Conservation (phyloP, 768 basidiomycete genomes). For the Mycena alexandri region DNA sequence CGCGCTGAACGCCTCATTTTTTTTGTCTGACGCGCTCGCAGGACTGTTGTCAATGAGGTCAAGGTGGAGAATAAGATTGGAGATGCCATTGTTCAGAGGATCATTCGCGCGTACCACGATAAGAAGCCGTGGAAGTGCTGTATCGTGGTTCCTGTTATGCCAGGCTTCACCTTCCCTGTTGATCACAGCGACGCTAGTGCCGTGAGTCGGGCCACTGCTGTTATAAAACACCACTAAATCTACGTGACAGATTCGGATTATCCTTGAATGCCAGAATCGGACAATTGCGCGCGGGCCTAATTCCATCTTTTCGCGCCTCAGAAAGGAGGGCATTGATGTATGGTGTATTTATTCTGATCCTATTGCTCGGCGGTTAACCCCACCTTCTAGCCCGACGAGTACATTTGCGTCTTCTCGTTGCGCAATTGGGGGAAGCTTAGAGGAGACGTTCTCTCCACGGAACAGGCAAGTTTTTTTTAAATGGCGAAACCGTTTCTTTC, state of each 20-base stretch:
- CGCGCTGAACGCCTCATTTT: neutral
- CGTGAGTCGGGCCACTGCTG: slow-evolving; percentile 58
- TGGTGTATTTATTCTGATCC: slow-evolving; percentile 41
- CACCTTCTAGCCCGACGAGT: slow-evolving; percentile 83
- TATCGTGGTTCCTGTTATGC: slow-evolving; percentile 90
- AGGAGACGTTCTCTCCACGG: slow-evolving; percentile 86
- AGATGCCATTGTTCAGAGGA: slow-evolving; percentile 91
- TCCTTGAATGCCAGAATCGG: slow-evolving; percentile 94
- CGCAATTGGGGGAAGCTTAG: slow-evolving; percentile 95
- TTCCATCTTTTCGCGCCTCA: slow-evolving; percentile 89
- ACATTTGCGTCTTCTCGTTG: slow-evolving; percentile 91
- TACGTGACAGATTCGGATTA: slow-evolving; percentile 82
- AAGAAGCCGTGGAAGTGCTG: slow-evolving; percentile 91
- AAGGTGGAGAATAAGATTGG: slow-evolving; percentile 94
- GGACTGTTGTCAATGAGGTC: slow-evolving; percentile 87
- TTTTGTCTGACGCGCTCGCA: slow-evolving; percentile 43
- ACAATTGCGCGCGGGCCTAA: slow-evolving; percentile 90
- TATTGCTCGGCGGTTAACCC: slow-evolving; percentile 19
- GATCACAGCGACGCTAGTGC: slow-evolving; percentile 95
- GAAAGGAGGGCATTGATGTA: slow-evolving; percentile 91
- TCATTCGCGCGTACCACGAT: slow-evolving; percentile 88
- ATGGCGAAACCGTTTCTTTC: neutral
- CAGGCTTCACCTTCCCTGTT: slow-evolving; percentile 93
- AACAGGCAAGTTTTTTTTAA: slow-evolving; percentile 67
- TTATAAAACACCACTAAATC: slow-evolving; percentile 19